Conservation (phyloP, 2,329 filamentous ascomycete genomes). For the Trichoderma endophyticum region DNA sequence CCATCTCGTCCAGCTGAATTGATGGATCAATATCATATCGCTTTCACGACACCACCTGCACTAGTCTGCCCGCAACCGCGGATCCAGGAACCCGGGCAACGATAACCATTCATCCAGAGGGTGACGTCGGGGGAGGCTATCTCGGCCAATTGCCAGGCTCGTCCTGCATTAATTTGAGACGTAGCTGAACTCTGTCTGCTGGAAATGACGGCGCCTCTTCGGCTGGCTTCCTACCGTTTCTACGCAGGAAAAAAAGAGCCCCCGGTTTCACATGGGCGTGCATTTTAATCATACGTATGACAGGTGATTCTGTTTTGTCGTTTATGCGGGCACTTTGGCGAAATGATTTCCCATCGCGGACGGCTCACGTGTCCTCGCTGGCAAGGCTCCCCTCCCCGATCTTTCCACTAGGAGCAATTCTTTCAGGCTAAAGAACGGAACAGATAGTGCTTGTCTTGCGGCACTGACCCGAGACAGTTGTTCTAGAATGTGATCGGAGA, state of each 20-base stretch:
- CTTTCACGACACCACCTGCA: background rate
- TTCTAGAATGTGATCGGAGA: constrained; percentile 13
- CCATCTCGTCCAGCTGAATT: background rate
- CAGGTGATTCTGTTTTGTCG: constrained; percentile 6
- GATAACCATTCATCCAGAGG: background rate
- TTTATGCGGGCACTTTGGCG: constrained; percentile 13
- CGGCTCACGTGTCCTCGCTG: background rate
- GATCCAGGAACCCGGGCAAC: constrained; percentile 7
- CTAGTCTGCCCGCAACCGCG: background rate
- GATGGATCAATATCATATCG: background rate
- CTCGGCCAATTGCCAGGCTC: background rate
- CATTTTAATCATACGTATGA: constrained; percentile 4
- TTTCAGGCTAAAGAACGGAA: background rate
- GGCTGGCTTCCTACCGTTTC: background rate
- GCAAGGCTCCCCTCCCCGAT: background rate
- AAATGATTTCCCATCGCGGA: constrained; percentile 14
- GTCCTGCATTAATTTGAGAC: background rate
- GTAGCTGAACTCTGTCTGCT: constrained; percentile 13
- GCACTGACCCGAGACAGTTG: constrained; percentile 2
- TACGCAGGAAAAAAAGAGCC: too few relatives aligned
- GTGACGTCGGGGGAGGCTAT: background rate
- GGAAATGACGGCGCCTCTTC: background rate
- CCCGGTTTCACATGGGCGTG: background rate
- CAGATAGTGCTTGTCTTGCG: background rate
- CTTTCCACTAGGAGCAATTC: background rate